Evolutionary conservation across 2,329 filamentous ascomycete genomes (phyloP), one percentile per base, ranked within the genome.

Genomic region (Ophiocordyceps robertsii): DNA sequence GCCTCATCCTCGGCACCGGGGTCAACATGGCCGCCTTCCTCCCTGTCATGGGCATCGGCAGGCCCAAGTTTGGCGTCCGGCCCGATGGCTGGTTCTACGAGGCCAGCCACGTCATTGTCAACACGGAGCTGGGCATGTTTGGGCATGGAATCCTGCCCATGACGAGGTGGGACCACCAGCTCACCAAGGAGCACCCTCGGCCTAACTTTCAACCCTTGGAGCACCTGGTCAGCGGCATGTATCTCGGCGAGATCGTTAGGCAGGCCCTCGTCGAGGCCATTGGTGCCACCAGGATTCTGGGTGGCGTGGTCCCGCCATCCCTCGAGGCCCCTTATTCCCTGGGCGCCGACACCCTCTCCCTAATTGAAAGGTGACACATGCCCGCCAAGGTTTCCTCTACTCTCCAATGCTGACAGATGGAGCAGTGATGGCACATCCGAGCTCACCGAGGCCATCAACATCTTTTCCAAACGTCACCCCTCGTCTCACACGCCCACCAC

Each of bases 71-170:
- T 45, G 76, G 75, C 36, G 53, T 59, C 24, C 68, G 76, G 9
- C 73, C 76, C 0, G 54, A 60, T 6, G 58, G 58, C 29, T 81
- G 77, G 77, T 74, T 75, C 51, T 64, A 72, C 19, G 63, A 64
- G 17, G 77, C 75, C 5, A 72, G 67, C 44, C 73, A 81, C 49
- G 75, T 82, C 44, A 73, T 82, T 46, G 70, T 82, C 50, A 82
- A 82, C 56, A 81, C 77, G 1, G 78, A 82, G 56, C 58, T 82
- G 30, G 72, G 77, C 50, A 82, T 82, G 77, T 81, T 80, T 53
- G 78, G 78, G 13, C 62, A 67, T 40, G 70, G 63, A 44, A 67
- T 79, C 39, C 59, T 82, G 24, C 76, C 77, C 7, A 50, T 73
- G 43, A 82, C 77, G 4, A 68, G 67, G 48, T 83, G 78, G 77